Percentiles rank a stretch among this genome's conserved stretches.
Conservation (phyloP, 495 filamentous ascomycete genomes). For the Xeromyces bisporus region DNA sequence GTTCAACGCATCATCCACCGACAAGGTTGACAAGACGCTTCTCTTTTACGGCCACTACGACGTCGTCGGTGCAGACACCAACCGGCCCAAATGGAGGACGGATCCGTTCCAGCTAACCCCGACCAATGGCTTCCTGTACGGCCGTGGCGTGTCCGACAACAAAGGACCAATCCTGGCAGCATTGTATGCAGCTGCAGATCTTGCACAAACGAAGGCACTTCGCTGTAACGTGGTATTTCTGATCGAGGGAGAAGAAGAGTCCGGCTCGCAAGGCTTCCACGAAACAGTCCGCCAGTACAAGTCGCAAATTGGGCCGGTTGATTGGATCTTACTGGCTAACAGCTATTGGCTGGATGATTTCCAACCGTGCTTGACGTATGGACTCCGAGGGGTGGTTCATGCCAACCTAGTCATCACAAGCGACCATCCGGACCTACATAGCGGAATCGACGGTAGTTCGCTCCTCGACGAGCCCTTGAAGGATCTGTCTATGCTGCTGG, state of each 20-base stretch:
- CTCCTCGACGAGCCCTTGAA: constrained; percentile 79
- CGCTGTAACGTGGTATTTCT: constrained; percentile 80
- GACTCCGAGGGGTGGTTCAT: constrained; percentile 84
- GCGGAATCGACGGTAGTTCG: constrained; percentile 82
- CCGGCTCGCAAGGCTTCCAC: constrained; percentile 75
- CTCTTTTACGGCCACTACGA: constrained; percentile 98
- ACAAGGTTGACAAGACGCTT: constrained; percentile 61
- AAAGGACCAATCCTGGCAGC: constrained; percentile 91
- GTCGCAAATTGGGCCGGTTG: constrained; percentile 68
- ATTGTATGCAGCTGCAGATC: constrained; percentile 77
- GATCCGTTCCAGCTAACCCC: constrained; percentile 78
- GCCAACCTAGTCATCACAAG: constrained; percentile 78
- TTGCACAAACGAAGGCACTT: constrained; percentile 58
- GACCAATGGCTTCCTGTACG: constrained; percentile 83
- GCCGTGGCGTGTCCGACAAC: constrained; percentile 93
- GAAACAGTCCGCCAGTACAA: constrained; percentile 62
- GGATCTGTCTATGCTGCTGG: constrained; percentile 67
- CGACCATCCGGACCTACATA: constrained; percentile 77
- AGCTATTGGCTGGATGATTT: constrained; percentile 98
- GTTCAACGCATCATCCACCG: constrained; percentile 44
- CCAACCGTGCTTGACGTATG: constrained; percentile 88
- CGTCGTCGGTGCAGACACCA: constrained; percentile 82
- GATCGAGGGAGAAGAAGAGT: constrained; percentile 95
- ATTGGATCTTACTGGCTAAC: constrained; percentile 89
- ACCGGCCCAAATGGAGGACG: constrained; percentile 57